Conservation (phyloP, 2,329 filamentous ascomycete genomes). For the Mycosphaerella arachidis region DNA sequence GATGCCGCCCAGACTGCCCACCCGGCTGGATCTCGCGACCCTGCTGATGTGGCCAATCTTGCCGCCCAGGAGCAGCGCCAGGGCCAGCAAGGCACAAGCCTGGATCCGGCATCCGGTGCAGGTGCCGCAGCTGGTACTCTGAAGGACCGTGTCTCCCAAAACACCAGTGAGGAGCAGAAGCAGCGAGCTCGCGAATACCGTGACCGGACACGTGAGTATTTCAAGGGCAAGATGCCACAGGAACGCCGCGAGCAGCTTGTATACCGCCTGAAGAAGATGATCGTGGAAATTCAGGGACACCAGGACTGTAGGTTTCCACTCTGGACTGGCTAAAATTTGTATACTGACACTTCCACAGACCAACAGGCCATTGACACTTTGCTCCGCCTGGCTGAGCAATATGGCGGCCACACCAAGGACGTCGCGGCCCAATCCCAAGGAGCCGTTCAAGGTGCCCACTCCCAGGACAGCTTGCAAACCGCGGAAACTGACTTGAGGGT, state of each 20-base stretch:
- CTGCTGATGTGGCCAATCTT: slow-evolving; percentile 50
- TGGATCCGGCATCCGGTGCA: slow-evolving; percentile 51
- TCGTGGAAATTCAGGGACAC: slow-evolving; percentile 93
- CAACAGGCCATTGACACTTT: slow-evolving; percentile 86
- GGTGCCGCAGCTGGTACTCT: slow-evolving; percentile 44
- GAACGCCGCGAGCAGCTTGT: slow-evolving; percentile 90
- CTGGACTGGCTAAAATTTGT: not conserved
- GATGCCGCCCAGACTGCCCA: slow-evolving; percentile 56
- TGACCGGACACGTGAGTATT: slow-evolving; percentile 63
- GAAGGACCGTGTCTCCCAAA: slow-evolving; percentile 54
- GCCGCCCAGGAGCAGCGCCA: slow-evolving; percentile 51
- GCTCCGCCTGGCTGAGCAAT: slow-evolving; percentile 77
- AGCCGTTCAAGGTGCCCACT: slow-evolving; percentile 68
- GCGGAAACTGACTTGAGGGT: slow-evolving; percentile 78
- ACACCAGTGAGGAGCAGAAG: slow-evolving; percentile 59
- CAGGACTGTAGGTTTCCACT: slow-evolving; percentile 63
- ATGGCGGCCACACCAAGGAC: slow-evolving; percentile 67
- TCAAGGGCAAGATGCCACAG: slow-evolving; percentile 80
- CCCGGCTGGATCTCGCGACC: slow-evolving; percentile 52
- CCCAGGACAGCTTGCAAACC: slow-evolving; percentile 57
- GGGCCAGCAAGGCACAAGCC: slow-evolving; percentile 39
- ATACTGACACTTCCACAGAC: slow-evolving; percentile 47
- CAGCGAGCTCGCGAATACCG: slow-evolving; percentile 42
- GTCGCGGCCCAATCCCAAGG: slow-evolving; percentile 61
- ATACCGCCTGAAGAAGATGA: slow-evolving; percentile 94